A percentile compares a stretch with the other conserved stretches of the same genome.
Conservation (phyloP, 306 rosid species). For the Senna tora region DNA sequence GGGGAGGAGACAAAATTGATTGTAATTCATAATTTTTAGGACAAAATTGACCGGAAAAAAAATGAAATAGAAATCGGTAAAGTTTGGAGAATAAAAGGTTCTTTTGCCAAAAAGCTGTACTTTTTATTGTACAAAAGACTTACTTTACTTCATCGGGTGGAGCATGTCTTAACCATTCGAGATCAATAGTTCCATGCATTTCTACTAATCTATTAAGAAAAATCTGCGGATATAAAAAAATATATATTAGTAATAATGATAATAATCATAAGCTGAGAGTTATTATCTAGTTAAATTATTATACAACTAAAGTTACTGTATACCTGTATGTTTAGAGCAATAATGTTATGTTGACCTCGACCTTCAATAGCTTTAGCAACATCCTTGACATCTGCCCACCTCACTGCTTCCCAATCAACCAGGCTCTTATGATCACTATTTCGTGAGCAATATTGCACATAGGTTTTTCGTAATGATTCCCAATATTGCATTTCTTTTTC, state of each 20-base stretch:
- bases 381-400: constrained; percentile 38
- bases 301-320: background rate
- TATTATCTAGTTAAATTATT: background rate
- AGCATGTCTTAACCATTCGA: constrained; percentile 76
- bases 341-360: constrained; percentile 67
- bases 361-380: constrained; percentile 53
- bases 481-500: constrained; percentile 43
- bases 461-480: constrained; percentile 48
- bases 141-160: constrained; percentile 57
- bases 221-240: constrained; percentile 41
- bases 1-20: too few relatives aligned
- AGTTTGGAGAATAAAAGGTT: too few relatives aligned
- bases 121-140: background rate
- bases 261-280: constrained; percentile 11
- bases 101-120: too few relatives aligned
- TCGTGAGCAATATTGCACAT: constrained; percentile 2
- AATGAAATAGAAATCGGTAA: too few relatives aligned
- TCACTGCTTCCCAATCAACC: constrained; percentile 69
- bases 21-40: too few relatives aligned
- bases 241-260: background rate
- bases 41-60: too few relatives aligned
- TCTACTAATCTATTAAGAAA: constrained; percentile 48
- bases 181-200: constrained; percentile 50
- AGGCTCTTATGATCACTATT: constrained; percentile 46
- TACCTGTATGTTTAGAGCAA: constrained; percentile 62